Evolutionary conservation across 2,329 filamentous ascomycete species (phyloP), one percentile per base, ranked within the genome.

Genomic region (Aspergillus hortae): DNA sequence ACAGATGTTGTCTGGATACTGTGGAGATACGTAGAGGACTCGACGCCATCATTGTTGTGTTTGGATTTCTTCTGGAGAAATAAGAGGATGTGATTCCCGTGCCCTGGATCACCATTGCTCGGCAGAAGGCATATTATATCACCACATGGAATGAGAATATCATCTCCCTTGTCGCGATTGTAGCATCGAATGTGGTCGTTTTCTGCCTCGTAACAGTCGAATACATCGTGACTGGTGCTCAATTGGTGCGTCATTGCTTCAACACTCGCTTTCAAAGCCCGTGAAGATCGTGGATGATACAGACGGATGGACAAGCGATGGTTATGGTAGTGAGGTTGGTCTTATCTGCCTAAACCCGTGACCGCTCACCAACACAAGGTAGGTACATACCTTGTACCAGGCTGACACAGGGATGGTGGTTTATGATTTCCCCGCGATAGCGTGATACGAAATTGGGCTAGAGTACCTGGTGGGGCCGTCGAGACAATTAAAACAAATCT

Each of bases 121-220:
- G 56, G 58, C 19, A 67, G 23, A 21, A 67, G 54, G 32, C 61
- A 64, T 25, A 69, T 42, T 47, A 69, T 63, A 47, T 65, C 53
- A 9, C 54, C 51, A 10, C 19, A 21, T 30, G 59, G 45, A 11
- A 59, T 40, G 38, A 68, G 48, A 9, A 21, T 49, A 6, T 52
- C 42, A 45, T 62, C 49, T 12, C 36, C 36, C 17, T 10, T 53
- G 25, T 2, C 54, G 38, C 17, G 48, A 6, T 49, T 48, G 32
- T 32, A 48, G 53, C 60, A 68, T 46, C 55, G 57, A 19, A 68
- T 27, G n/a, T 33, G 32, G 11, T 52, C 42, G 3, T 44, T 56
- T 10, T 21, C 30, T 10, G 40, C 4, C 21, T 42, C 40, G 33
- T 14, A 36, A 21, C 41, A 49, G 33, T 42, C 40, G 17, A 19